Conservation (phyloP, 2,329 filamentous ascomycete genomes). For the Drechslerella dactyloides region DNA sequence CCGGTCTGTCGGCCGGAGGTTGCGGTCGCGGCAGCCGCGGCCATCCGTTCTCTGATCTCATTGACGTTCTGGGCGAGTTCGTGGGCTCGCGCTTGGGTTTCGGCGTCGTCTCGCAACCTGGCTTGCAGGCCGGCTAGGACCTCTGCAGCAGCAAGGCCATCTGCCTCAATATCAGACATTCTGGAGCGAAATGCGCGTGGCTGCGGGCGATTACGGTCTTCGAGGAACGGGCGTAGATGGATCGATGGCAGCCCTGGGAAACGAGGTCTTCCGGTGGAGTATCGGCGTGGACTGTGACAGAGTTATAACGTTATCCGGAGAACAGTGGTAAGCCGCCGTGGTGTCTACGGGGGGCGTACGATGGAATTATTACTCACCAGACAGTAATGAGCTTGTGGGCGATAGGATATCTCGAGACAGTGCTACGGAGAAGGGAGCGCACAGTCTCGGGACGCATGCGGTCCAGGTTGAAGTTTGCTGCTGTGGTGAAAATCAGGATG, state of each 20-base stretch:
- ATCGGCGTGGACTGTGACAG: not conserved
- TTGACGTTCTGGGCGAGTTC: conserved; percentile 27
- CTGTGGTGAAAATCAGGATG: not conserved
- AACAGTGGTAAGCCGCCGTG: not conserved
- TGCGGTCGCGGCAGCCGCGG: conserved; percentile 5
- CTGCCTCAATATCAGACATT: conserved; percentile 38
- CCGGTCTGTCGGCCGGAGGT: conserved; percentile 1
- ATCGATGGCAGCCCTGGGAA: not conserved
- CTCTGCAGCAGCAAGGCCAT: conserved; percentile 8
- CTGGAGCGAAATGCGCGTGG: conserved; percentile 2
- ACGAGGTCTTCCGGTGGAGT: not conserved
- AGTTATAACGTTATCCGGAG: too few relatives aligned
- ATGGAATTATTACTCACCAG: too few relatives aligned
- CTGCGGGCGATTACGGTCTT: not conserved
- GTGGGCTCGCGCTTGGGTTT: conserved; percentile 17
- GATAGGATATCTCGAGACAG: too few relatives aligned
- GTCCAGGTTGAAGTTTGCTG: not conserved
- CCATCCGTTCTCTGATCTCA: conserved; percentile 28
- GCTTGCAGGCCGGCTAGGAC: conserved; percentile 12
- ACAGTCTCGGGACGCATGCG: not conserved
- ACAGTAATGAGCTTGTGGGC: too few relatives aligned
- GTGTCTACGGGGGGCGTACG: not conserved
- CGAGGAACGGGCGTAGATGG: not conserved
- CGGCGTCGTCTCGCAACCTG: conserved; percentile 10
- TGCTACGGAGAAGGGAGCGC: not conserved